A percentile compares a stretch with the other conserved stretches of the same genome.
These are phyloP conservation scores for Neostapfia colusana DNA, from an alignment of 176 grass and related monocot genomes.

Conservation along the genomic window DNA sequence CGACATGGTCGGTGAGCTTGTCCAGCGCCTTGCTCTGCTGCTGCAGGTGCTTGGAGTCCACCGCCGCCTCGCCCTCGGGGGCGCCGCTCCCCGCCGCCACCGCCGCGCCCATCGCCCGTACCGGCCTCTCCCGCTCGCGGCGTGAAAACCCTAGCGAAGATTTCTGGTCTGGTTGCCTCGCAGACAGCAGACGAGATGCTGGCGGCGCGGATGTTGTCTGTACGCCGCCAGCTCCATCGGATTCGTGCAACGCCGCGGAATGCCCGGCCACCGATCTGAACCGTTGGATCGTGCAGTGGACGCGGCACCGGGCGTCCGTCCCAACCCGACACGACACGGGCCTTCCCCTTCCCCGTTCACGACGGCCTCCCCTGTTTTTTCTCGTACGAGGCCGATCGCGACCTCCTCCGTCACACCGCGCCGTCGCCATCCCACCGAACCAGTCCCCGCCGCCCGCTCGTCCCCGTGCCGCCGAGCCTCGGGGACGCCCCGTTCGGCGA, in stretches of 20 bases:
- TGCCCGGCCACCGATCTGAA: too few relatives aligned
- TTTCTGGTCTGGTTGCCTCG: neutral
- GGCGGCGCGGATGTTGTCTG: neutral
- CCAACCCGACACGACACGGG: conserved; percentile 34
- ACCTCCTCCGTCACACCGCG: conserved; percentile 18
- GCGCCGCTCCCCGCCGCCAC: conserved; percentile 27
- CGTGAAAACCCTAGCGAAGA: conserved; percentile 46
- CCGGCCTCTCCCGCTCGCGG: neutral
- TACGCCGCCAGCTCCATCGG: neutral
- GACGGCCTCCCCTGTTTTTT: conserved; percentile 8
- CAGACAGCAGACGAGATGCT: neutral
- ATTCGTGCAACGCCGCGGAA: neutral
- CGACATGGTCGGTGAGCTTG: conserved; percentile 97
- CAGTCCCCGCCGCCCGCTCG: conserved; percentile 8
- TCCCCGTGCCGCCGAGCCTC: conserved; percentile 30
- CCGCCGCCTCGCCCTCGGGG: conserved; percentile 36
- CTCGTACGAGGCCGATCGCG: conserved; percentile 51
- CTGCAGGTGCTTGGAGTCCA: conserved; percentile 77
- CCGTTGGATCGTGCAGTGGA: too few relatives aligned
- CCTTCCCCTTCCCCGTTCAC: neutral
- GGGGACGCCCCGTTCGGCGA: conserved; percentile 57
- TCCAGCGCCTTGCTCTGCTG: conserved; percentile 99
- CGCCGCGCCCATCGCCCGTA: conserved; percentile 33
- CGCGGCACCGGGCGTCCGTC: too few relatives aligned
- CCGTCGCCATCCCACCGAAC: conserved; percentile 4